Conservation (phyloP, 2,329 filamentous ascomycete genomes). For the Xylariaceae sp. region DNA sequence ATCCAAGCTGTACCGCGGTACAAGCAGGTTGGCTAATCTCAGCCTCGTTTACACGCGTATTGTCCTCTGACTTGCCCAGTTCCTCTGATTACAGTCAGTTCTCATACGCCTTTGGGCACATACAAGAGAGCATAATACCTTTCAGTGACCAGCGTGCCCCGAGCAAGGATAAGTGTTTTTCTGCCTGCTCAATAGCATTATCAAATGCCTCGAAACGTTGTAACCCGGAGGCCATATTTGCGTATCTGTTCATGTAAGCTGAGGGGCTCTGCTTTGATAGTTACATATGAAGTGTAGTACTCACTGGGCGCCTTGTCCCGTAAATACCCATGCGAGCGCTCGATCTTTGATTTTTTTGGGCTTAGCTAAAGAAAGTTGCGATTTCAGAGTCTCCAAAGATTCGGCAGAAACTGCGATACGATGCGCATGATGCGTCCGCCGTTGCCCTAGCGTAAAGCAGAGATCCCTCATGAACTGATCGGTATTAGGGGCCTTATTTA, state of each 20-base stretch:
- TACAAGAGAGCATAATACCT: neutral
- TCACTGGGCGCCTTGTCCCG: conserved; percentile 34
- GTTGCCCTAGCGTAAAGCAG: conserved; percentile 28
- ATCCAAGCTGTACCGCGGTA: conserved; percentile 36
- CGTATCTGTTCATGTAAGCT: conserved; percentile 5
- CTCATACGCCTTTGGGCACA: neutral
- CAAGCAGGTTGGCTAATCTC: conserved; percentile 33
- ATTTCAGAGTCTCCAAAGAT: conserved; percentile 7
- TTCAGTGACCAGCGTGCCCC: conserved; percentile 25
- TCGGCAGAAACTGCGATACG: conserved; percentile 14
- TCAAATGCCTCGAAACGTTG: conserved; percentile 4
- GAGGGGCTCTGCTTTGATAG: neutral
- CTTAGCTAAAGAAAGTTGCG: neutral
- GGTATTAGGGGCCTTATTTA: conserved; percentile 17
- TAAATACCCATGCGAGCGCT: conserved; percentile 28
- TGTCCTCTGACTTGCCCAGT: conserved; percentile 16
- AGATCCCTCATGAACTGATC: conserved; percentile 17
- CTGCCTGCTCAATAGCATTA: conserved; percentile 17
- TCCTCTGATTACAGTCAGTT: conserved; percentile 18
- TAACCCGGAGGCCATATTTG: conserved; percentile 7
- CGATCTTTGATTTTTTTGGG: conserved; percentile 6
- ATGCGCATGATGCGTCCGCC: conserved; percentile 23
- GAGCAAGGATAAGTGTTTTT: conserved; percentile 14
- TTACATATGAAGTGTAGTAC: conserved; percentile 6
- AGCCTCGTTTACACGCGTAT: conserved; percentile 24